Evolutionary conservation across 2,329 filamentous ascomycete genomes (phyloP).

Genomic region (Stagonosporopsis vannaccii): DNA sequence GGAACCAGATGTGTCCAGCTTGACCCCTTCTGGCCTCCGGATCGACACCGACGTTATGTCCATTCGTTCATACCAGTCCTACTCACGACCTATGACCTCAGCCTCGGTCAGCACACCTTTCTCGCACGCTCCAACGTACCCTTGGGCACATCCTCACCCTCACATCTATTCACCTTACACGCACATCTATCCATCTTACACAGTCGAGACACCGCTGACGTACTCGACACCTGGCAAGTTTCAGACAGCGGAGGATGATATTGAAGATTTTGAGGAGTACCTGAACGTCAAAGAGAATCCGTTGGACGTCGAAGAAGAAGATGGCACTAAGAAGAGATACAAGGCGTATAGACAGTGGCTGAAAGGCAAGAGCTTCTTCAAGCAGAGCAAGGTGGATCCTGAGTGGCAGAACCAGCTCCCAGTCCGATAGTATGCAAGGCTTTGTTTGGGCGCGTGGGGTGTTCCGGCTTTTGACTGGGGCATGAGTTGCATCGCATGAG

Average conservation of each 20-base stretch:
- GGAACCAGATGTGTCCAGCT: slow-evolving; percentile 28
- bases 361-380: slow-evolving; percentile 92
- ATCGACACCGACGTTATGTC: slow-evolving; percentile 37
- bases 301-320: slow-evolving; percentile 85
- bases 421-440: slow-evolving; percentile 27
- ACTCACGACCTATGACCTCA: slow-evolving; percentile 36
- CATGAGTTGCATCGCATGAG: not conserved
- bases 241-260: slow-evolving; percentile 67
- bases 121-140: slow-evolving; percentile 41
- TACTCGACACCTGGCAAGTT: slow-evolving; percentile 47
- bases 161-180: slow-evolving; percentile 22
- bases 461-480: not conserved
- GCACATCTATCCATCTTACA: slow-evolving; percentile 22
- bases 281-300: slow-evolving; percentile 80
- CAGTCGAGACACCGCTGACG: slow-evolving; percentile 9
- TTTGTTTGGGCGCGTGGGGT: not conserved
- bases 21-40: slow-evolving; percentile 23
- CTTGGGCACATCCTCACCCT: slow-evolving; percentile 30
- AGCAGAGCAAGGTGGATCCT: slow-evolving; percentile 71
- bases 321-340: slow-evolving; percentile 90
- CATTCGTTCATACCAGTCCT: slow-evolving; percentile 34
- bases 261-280: slow-evolving; percentile 78
- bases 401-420: slow-evolving; percentile 52
- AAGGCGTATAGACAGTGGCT: slow-evolving; percentile 97
- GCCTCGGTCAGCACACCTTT: slow-evolving; percentile 42